Conservation (phyloP, 106 monocot genomes). For the Dendrobium catenatum region DNA sequence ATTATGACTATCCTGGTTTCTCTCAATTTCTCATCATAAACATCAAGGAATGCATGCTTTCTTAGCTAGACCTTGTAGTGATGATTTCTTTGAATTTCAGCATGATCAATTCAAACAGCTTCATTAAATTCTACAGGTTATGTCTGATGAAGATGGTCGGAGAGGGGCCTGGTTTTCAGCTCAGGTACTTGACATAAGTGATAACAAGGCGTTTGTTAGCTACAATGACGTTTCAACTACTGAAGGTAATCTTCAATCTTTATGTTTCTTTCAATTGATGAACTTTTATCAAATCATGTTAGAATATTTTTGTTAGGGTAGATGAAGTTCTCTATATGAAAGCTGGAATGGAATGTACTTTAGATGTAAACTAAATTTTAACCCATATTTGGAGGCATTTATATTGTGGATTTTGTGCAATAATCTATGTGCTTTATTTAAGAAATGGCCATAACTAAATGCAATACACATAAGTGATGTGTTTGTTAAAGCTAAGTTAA, state of each 20-base stretch:
- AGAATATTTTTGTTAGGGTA: not conserved
- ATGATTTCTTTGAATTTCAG: not conserved
- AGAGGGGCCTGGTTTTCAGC: constrained; percentile 81
- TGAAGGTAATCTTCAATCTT: constrained; percentile 34
- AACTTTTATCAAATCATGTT: not conserved
- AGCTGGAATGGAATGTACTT: not conserved
- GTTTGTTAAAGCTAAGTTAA: no score
- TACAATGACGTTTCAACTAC: constrained; percentile 44
- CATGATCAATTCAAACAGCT: not conserved
- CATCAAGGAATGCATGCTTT: not conserved
- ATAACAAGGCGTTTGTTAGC: constrained; percentile 55
- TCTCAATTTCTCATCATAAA: not conserved
- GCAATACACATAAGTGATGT: not conserved
- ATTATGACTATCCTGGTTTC: not conserved
- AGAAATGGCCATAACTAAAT: not conserved
- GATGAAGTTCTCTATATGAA: not conserved
- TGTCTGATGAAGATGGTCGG: constrained; percentile 42
- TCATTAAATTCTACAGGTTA: constrained; percentile 36
- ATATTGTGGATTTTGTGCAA: not conserved
- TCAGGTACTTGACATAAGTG: constrained; percentile 59
- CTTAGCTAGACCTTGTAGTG: not conserved
- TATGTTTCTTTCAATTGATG: not conserved
- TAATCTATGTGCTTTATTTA: not conserved
- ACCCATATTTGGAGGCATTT: not conserved
- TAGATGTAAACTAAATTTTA: not conserved